Evolutionary conservation across 768 basidiomycete genomes (phyloP).

Genomic region (Steccherinum ochraceum): DNA sequence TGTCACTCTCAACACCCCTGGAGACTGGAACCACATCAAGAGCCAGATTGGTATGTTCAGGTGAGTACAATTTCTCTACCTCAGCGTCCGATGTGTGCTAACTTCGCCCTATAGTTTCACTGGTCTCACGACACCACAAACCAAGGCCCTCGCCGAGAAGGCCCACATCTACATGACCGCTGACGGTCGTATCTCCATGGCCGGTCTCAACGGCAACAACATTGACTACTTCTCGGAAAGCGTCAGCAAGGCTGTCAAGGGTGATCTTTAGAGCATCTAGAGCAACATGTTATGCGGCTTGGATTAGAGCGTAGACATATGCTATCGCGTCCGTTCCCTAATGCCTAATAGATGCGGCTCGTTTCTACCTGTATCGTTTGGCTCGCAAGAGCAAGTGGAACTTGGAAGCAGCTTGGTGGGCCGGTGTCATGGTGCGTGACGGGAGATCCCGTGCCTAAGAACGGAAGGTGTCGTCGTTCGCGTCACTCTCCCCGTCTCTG

Average conservation of each 20-base stretch:
- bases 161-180: conserved; percentile 93
- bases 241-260: conserved; percentile 78
- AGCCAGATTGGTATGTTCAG: conserved; percentile 98
- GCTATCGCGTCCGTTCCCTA: background rate
- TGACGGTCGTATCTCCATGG: conserved; percentile 93
- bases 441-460: background rate
- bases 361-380: background rate
- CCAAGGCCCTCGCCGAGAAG: conserved; percentile 76
- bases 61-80: conserved; percentile 33
- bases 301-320: conserved; percentile 1
- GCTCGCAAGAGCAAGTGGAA: too few relatives aligned
- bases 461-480: background rate
- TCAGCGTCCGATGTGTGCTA: background rate
- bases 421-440: too few relatives aligned
- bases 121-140: conserved; percentile 73
- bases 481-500: background rate
- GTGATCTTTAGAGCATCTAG: conserved; percentile 42
- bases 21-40: conserved; percentile 92
- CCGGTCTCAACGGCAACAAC: conserved; percentile 78
- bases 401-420: too few relatives aligned
- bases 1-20: conserved; percentile 82
- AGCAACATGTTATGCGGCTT: background rate
- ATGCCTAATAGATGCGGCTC: background rate
- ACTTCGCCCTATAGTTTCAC: conserved; percentile 53
- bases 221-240: conserved; percentile 87